Base-by-base conservation (phyloP, 2,329 filamentous ascomycete genomes). In the Colletotrichum abscissum region DNA sequence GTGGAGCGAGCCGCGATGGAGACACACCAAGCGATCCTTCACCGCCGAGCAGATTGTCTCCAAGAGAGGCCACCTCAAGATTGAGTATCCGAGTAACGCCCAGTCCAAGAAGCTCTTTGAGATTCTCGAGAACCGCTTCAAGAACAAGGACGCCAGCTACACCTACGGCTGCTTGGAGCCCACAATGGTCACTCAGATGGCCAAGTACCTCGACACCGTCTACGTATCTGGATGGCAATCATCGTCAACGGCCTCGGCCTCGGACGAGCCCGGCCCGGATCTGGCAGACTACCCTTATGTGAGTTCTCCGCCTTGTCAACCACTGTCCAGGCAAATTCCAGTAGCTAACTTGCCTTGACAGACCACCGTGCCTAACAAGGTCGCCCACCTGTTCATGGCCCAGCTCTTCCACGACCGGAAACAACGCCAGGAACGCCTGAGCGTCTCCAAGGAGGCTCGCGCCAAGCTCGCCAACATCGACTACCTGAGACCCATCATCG, bases 321-420 rank as follows among this genome's bases (percentile, higher is more conserved):
- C 5, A 30, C 16, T 35, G 16, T 42, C 2, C 16, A 16, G 3
- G 5, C 0, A 42, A 5, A 5, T 12, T 7, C 49, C 28, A 65
- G 14, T 74, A 19, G 62, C 60, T 69, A 38, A 74, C 49, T 35
- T 46, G 52, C 26, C 22, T 6, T 49, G 55, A 12, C 75, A 97
- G 94, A 98, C 97, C 77, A 99, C 97, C 56, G 97, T 99, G 26
- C 97, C 97, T 65, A 98, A 98, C 89, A 99, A 99, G 86, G 97
- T 99, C 77, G 91, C 94, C 81, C 97, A 99, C 82, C 91, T 99
- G 65, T 99, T 97, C 91, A 95, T 97, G 91, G 96, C 97, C 16
- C 97, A 99, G 86, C 92, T 98, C 70, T 99, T 99, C 93, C 97
- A 99, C 86, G 97, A 99, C 89, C 94, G 97, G 81, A 99, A 99